Evolutionary conservation across 306 rosid genomes (phyloP), one percentile per base, ranked within the genome.

Genomic region (Herpetospermum pedunculosum): DNA sequence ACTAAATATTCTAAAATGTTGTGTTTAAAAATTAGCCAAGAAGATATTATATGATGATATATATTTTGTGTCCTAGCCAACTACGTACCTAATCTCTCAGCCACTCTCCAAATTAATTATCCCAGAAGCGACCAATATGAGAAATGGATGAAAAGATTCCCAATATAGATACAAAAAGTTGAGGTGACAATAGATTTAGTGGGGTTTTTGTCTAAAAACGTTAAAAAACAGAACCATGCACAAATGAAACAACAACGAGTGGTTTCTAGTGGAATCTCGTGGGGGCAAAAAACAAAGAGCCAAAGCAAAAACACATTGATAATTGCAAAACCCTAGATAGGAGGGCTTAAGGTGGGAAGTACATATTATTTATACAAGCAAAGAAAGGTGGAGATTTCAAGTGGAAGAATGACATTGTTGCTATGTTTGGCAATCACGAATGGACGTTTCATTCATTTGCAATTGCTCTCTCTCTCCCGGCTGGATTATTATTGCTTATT

Each of bases 311-410:
- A 8, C 2, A 2, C 50, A 65, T 40, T 21, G 49, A 37, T n/a
- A 65, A 40, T 37, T 40, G 34, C 19, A 38, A 26, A 19, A 13
- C 19, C 72, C 52, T 34, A 62, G 46, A 14, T 0, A 37, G 1
- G 32, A 37, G 1, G 32, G 49, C 28, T n/a, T n/a, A n/a, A 1
- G 14, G 9, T 23, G 3, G 38, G n/a, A 83, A 83, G 79, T 47
- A 47, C 80, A 37, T n/a, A n/a, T n/a, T n/a, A 8, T 53, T 82
- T 89, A 87, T 79, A 86, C 89, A 1, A 89, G 83, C 68, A 87
- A 3, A 83, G 97, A 75, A 84, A 87, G 85, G 81, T 81, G 78
- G 74, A 79, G 90, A 80, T 68, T 80, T 81, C 49, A 81, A 78
- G 83, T 70, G 77, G 52, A 44, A 60, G 72, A 78, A 75, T 83